Conservation (phyloP, 2,329 filamentous ascomycete genomes). For the Thelonectria olida region DNA sequence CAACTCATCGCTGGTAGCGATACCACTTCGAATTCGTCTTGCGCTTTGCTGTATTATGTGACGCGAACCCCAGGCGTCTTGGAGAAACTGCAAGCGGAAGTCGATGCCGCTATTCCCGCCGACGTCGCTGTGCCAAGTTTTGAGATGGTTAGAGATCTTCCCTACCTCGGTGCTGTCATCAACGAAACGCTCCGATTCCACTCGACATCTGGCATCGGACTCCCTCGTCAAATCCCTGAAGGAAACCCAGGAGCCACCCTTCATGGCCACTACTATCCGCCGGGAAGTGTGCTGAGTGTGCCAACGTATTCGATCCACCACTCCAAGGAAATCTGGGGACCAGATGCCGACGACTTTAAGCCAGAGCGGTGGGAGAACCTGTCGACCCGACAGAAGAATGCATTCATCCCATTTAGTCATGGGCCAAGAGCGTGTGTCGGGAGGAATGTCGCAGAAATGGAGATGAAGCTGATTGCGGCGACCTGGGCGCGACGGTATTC, state of each 20-base stretch:
- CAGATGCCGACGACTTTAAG: conserved; percentile 21
- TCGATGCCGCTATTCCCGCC: conserved; percentile 19
- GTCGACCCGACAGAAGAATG: conserved; percentile 17
- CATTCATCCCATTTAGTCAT: conserved; percentile 25
- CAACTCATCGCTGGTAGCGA: conserved; percentile 29
- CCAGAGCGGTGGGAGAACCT: conserved; percentile 20
- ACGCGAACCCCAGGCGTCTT: too few relatives aligned
- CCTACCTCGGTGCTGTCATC: conserved; percentile 20
- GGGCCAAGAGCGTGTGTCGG: conserved; percentile 26
- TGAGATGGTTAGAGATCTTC: conserved; percentile 17
- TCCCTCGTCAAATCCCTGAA: conserved; percentile 17
- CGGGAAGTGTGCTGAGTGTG: conserved; percentile 21
- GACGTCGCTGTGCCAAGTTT: conserved; percentile 7
- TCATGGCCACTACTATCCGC: conserved; percentile 24
- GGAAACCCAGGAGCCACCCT: conserved; percentile 18
- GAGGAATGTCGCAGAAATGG: conserved; percentile 26
- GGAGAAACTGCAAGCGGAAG: conserved; percentile 21
- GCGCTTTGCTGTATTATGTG: conserved; percentile 23
- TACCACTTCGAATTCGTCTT: conserved; percentile 24
- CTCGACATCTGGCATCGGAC: conserved; percentile 23
- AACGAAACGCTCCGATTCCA: conserved; percentile 25
- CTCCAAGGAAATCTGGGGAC: conserved; percentile 19
- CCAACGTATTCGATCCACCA: conserved; percentile 27
- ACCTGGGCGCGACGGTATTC: conserved; percentile 21
- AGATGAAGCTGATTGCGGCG: conserved; percentile 19